Conservation (phyloP, 1,284 basidiomycete species). For the Ceratobasidium sp. region DNA sequence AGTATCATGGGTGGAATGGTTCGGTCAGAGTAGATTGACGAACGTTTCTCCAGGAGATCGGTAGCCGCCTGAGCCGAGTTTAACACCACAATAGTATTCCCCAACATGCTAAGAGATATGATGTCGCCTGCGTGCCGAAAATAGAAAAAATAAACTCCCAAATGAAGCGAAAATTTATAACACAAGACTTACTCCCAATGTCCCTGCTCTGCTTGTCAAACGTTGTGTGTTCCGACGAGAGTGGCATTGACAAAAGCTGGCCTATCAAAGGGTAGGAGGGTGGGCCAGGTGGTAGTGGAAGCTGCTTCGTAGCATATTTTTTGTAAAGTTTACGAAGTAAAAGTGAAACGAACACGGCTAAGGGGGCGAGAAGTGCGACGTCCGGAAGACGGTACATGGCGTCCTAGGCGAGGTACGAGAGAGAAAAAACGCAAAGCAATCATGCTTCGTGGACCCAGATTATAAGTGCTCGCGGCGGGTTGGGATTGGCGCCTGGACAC, state of each 20-base stretch:
- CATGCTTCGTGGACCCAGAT: not conserved
- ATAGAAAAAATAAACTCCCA: not conserved
- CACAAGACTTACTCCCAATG: constrained; percentile 7
- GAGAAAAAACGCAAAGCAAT: not conserved
- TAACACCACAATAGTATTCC: constrained; percentile 65
- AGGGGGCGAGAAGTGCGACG: not conserved
- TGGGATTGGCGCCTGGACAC: not conserved
- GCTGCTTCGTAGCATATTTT: not conserved
- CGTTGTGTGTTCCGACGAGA: not conserved
- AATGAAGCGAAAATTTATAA: too few species aligned
- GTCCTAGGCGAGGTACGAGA: not conserved
- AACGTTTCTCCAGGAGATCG: constrained; percentile 65
- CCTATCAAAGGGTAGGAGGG: constrained; percentile 28
- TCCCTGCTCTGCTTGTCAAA: constrained; percentile 13
- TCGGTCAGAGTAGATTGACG: constrained; percentile 64
- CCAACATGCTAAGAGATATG: constrained; percentile 65
- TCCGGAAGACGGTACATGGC: not conserved
- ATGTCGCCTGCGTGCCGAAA: too few species aligned
- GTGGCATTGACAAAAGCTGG: constrained; percentile 31
- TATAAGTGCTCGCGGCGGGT: constrained; percentile 2
- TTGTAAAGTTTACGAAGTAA: constrained; percentile 11
- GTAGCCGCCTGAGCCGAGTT: constrained; percentile 62
- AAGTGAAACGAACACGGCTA: constrained; percentile 1
- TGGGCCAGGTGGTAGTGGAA: constrained; percentile 17
- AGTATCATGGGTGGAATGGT: constrained; percentile 2